Percentiles rank a stretch among this genome's conserved stretches.
phyloP scores from a whole-genome alignment of 176 grass and related monocot genomes.

The Oryza coarctata region DNA sequence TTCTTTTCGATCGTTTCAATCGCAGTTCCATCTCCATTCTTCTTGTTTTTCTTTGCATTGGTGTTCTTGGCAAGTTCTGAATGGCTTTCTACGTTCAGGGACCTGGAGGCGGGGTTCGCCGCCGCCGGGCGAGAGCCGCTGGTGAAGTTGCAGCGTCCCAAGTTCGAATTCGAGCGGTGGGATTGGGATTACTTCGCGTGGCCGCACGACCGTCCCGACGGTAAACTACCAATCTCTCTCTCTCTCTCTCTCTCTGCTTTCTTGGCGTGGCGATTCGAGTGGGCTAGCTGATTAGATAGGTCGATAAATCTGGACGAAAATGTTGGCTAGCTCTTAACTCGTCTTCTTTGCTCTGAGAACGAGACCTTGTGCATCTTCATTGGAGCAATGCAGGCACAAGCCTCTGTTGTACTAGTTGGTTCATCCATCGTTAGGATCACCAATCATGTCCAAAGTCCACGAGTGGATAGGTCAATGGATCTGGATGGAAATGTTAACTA shows the following conservation, averaged over 20 bases:
- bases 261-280: too few species aligned
- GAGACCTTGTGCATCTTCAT: neutral
- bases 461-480: constrained; percentile 6
- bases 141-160: constrained; percentile 65
- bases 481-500: constrained; percentile 14
- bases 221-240: constrained; percentile 23
- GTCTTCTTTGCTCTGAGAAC: neutral
- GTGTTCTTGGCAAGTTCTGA: neutral
- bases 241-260: neutral
- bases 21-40: too few species aligned
- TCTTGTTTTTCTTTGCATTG: neutral
- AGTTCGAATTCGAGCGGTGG: constrained; percentile 65
- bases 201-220: constrained; percentile 68
- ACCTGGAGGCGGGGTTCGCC: constrained; percentile 30
- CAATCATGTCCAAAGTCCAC: neutral
- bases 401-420: neutral
- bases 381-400: neutral
- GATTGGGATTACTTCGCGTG: constrained; percentile 67
- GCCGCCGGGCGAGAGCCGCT: constrained; percentile 63
- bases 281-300: neutral
- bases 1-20: too few species aligned
- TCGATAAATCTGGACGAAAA: constrained; percentile 10
- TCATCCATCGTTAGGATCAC: neutral
- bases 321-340: neutral
- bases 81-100: neutral